phyloP scores from a whole-genome alignment of 179 eudicot genomes.

The Silene coronaria region DNA sequence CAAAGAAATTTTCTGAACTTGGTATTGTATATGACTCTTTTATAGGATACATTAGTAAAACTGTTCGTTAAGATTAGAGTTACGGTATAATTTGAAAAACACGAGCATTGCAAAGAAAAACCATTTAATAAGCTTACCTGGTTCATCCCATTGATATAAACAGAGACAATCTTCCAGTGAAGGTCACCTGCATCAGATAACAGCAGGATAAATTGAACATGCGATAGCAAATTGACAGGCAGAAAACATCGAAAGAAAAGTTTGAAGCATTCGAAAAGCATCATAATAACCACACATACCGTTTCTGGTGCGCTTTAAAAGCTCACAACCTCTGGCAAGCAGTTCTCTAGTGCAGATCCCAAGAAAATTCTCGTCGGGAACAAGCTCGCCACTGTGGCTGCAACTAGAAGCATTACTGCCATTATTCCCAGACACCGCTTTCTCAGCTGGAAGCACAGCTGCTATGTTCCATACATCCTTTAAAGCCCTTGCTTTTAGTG shows the following conservation, averaged over 20 bases:
- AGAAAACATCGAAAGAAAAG: neutral
- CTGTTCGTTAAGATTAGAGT: neutral
- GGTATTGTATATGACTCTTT: too few species aligned
- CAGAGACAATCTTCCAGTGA: constrained; percentile 89
- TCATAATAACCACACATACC: constrained; percentile 32
- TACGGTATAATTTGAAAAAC: neutral
- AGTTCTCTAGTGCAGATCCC: constrained; percentile 72
- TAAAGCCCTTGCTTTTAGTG: constrained; percentile 80
- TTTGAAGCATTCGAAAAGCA: neutral
- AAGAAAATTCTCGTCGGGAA: constrained; percentile 74
- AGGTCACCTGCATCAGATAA: constrained; percentile 56
- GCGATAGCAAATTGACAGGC: neutral
- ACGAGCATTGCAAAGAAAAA: neutral
- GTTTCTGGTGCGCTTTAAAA: constrained; percentile 78
- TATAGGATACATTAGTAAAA: too few species aligned
- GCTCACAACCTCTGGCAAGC: constrained; percentile 75
- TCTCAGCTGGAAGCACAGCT: constrained; percentile 59
- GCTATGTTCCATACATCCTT: constrained; percentile 85
- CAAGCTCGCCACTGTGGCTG: constrained; percentile 80
- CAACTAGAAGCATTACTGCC: constrained; percentile 62
- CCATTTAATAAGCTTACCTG: constrained; percentile 38
- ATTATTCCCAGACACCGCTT: constrained; percentile 36
- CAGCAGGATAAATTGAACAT: neutral
- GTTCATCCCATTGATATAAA: constrained; percentile 65
- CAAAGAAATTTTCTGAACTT: too few species aligned